Conservation (phyloP, 345 rosid genomes). For the Citrus unshiu region DNA sequence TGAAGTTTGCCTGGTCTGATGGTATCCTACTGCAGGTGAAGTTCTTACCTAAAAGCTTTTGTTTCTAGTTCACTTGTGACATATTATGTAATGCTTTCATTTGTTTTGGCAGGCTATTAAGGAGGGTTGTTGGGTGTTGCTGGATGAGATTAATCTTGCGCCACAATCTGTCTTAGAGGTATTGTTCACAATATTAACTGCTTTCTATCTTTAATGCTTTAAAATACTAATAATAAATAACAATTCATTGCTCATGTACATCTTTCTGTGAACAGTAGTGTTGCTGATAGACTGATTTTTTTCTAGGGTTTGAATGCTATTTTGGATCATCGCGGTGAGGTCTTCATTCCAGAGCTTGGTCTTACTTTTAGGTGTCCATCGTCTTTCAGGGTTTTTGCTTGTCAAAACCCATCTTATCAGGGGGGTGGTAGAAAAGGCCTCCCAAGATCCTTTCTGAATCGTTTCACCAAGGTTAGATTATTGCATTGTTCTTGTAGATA, state of each 20-base stretch:
- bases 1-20: conserved; percentile 97
- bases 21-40: conserved; percentile 88
- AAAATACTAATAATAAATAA: no score
- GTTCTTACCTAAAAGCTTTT: background rate
- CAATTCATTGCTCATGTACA: background rate
- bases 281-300: background rate
- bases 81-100: background rate
- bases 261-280: background rate
- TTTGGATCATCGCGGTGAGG: conserved; percentile 94
- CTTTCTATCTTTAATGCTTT: background rate
- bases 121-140: conserved; percentile 95
- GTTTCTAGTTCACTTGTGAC: background rate
- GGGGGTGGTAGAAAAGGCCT: conserved; percentile 99
- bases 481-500: background rate
- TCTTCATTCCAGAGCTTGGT: conserved; percentile 90
- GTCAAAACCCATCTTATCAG: conserved; percentile 95
- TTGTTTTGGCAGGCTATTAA: conserved; percentile 67
- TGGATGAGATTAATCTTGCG: conserved; percentile 98
- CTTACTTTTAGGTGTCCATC: conserved; percentile 74
- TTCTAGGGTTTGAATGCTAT: conserved; percentile 90
- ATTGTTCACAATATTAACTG: conserved; percentile 1
- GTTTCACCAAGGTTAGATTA: conserved; percentile 77
- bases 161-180: conserved; percentile 97
- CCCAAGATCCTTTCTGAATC: conserved; percentile 90
- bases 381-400: conserved; percentile 86